phyloP scores from a whole-genome alignment of 371 early-diverging fungal genomes.

The Quaeritorhiza haematococci region DNA sequence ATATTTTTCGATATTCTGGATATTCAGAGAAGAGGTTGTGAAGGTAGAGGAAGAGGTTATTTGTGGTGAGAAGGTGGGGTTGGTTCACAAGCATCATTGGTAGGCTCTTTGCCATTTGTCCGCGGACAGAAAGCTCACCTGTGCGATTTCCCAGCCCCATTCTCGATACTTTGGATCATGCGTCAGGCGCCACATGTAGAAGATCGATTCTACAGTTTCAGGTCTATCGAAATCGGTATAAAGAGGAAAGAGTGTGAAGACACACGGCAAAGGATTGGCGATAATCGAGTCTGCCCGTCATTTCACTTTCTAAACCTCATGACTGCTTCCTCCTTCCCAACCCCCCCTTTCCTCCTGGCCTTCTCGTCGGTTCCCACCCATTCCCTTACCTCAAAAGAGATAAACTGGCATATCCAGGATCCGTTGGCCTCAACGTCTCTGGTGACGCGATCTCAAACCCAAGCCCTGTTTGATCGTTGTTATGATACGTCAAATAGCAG shows the following conservation, averaged over 20 bases:
- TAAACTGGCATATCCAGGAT: slow-evolving; percentile 12
- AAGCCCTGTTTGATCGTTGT: slow-evolving; percentile 44
- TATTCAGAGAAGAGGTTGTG: no score
- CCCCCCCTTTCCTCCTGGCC: no score
- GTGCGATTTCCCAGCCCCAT: slow-evolving; percentile 28
- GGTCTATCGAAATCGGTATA: slow-evolving; percentile 34
- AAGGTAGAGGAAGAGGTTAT: not conserved
- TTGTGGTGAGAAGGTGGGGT: not conserved
- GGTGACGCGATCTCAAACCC: slow-evolving; percentile 47
- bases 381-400: slow-evolving; percentile 16
- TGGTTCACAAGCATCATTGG: not conserved
- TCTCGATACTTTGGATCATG: slow-evolving; percentile 37
- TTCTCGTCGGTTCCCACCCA: no score
- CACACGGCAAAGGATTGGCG: not conserved
- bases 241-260: not conserved
- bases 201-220: slow-evolving; percentile 36
- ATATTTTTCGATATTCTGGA: slow-evolving; percentile 5
- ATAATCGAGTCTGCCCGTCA: not conserved
- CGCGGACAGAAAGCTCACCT: slow-evolving; percentile 4
- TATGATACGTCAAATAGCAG: slow-evolving; percentile 34
- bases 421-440: slow-evolving; percentile 4
- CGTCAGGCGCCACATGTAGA: slow-evolving; percentile 44
- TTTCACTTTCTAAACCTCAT: not conserved
- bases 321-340: no score
- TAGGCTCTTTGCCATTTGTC: not conserved